Evolutionary conservation across 345 rosid genomes (phyloP).

Genomic region (Linum trigynum): DNA sequence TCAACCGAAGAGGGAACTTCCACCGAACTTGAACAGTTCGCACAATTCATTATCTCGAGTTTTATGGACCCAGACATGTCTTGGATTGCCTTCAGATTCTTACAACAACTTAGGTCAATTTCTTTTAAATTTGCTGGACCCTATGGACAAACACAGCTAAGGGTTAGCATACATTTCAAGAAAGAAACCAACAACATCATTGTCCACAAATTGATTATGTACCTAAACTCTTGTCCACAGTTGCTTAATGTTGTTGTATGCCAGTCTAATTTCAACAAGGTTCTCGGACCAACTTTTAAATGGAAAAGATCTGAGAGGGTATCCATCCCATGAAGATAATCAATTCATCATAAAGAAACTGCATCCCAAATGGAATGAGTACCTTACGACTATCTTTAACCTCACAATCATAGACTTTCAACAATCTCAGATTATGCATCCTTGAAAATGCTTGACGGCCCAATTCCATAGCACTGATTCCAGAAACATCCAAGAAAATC

Average conservation of each 20-base stretch:
- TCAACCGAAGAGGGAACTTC: conserved; percentile 1
- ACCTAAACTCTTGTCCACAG: conserved; percentile 6
- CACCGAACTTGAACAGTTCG: no score
- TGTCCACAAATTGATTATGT: background rate
- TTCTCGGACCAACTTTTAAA: background rate
- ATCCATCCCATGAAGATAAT: background rate
- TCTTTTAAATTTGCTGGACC: background rate
- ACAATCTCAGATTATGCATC: background rate
- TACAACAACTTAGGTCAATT: background rate
- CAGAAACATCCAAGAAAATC: conserved; percentile 6
- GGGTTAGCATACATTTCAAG: background rate
- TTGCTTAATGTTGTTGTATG: background rate
- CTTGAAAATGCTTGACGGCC: background rate
- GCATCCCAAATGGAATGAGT: background rate
- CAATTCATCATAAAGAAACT: background rate
- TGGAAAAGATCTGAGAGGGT: conserved; percentile 3
- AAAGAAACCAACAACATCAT: background rate
- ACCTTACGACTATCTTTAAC: no score
- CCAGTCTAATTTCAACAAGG: conserved; percentile 2
- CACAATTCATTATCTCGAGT: background rate
- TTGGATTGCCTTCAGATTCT: background rate
- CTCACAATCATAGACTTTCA: no score
- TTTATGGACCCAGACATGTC: background rate
- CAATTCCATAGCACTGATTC: background rate
- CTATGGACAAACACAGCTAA: background rate